These are phyloP conservation scores for Neocallimastix lanati DNA, from an alignment of 192 early-diverging fungal genomes.

Conservation along the genomic window DNA sequence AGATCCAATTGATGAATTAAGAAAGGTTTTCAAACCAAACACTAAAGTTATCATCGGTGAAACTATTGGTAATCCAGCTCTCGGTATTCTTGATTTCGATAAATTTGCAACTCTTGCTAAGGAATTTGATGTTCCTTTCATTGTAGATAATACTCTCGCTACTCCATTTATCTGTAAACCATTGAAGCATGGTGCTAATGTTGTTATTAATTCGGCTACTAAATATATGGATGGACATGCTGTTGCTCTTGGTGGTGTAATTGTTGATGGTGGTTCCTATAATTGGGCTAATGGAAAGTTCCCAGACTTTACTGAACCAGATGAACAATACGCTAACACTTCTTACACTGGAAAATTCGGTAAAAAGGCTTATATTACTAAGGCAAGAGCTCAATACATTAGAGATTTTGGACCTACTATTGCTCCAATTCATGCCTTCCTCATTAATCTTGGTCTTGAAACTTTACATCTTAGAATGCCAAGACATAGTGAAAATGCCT, in stretches of 20 bases:
- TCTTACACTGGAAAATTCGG: not conserved
- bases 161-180: conserved; percentile 2
- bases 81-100: not conserved
- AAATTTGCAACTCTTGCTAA: not conserved
- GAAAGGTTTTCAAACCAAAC: not conserved
- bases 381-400: not conserved
- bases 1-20: not conserved
- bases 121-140: not conserved
- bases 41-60: not conserved
- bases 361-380: not conserved
- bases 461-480: not conserved
- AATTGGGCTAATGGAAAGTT: not conserved
- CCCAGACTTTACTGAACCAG: conserved; percentile 1
- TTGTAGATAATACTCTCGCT: conserved; percentile 2
- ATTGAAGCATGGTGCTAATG: not conserved
- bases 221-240: not conserved
- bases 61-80: not conserved
- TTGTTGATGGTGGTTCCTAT: not conserved
- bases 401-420: conserved; percentile 1
- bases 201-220: not conserved
- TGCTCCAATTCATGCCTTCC: conserved; percentile 1
- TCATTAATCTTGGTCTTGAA: not conserved
- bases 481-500: not conserved
- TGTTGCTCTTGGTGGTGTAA: not conserved
- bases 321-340: not conserved